Conservation (phyloP, 176 grass and related monocot genomes). For the Phyllostachys edulis region DNA sequence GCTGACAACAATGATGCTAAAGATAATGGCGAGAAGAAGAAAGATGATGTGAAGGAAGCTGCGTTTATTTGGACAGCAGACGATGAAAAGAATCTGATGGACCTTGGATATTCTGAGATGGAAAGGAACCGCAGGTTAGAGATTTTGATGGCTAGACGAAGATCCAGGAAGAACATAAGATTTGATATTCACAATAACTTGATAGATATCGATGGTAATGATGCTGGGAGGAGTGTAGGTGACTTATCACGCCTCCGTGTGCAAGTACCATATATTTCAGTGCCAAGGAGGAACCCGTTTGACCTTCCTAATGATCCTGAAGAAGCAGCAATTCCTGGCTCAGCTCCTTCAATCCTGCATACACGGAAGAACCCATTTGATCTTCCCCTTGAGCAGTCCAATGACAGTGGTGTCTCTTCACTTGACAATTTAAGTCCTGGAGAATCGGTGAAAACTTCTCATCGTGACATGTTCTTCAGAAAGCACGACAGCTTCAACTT, state of each 20-base stretch:
- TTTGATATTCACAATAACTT: conserved; percentile 59
- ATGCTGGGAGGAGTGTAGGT: conserved; percentile 36
- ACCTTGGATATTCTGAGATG: conserved; percentile 88
- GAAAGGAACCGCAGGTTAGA: conserved; percentile 95
- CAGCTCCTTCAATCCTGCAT: conserved; percentile 81
- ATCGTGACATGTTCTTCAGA: conserved; percentile 60
- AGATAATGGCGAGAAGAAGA: conserved; percentile 53
- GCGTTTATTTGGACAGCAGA: conserved; percentile 87
- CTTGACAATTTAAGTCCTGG: conserved; percentile 40
- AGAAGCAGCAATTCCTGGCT: conserved; percentile 66
- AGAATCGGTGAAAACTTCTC: conserved; percentile 42
- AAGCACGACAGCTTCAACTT: conserved; percentile 84
- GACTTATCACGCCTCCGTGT: conserved; percentile 53
- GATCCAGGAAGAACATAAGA: conserved; percentile 78
- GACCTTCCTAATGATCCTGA: conserved; percentile 66
- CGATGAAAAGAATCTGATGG: conserved; percentile 92
- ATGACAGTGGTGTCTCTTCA: conserved; percentile 26
- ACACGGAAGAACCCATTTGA: conserved; percentile 77
- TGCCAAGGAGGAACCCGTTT: conserved; percentile 72
- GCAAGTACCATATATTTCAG: conserved; percentile 61
- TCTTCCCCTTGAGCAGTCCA: conserved; percentile 53
- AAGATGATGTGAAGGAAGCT: conserved; percentile 51
- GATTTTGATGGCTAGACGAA: conserved; percentile 75
- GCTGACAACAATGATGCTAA: conserved; percentile 37
- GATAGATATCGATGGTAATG: conserved; percentile 41